Base-by-base conservation (phyloP, 768 basidiomycete species). In the Suillus variegatus region DNA sequence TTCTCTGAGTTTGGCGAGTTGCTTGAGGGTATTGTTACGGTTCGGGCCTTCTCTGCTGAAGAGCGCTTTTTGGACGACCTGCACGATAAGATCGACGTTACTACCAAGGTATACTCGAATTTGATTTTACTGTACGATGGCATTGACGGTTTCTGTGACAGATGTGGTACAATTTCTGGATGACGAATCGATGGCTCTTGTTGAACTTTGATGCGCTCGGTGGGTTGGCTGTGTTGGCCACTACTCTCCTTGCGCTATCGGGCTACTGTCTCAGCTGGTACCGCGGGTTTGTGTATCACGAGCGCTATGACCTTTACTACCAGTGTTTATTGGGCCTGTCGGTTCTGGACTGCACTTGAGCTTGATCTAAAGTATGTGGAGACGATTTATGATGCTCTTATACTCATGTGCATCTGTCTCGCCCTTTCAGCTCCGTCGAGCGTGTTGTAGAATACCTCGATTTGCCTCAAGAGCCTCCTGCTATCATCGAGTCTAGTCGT, bases 151-250 rank as follows among this genome's bases (percentile, higher is more conserved):
- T 40, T 3, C 18, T 9, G 25, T 64, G 38, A 36, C 52, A 88
- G 88, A 91, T 92, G 90, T 92, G 89, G 90, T 92, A 93, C 72
- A 84, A 80, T 16, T 91, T 91, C 76, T 94, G 94, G 94, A 94
- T 95, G 93, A 89, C 87, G 10, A 94, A 93, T 69, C 81, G 94
- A 60, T 94, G 91, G 93, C 82, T 97, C 3, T 78, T 95, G 43
- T 76, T 96, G 64, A 88, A 92, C 67, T 96, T 94, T 72, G 95
- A 97, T 74, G 69, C 81, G 1, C 84, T 96, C 12, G 93, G 93
- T 36, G 91, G 86, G 36, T 64, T 89, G 22, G 86, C 89, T 1
- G 90, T 95, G 9, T 80, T 95, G 32, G 80, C 88, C 22, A 95
- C 94, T 0, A 91, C 88, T 1, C 69, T 95, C 43, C 88, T 97